Conservation (phyloP, 2,329 filamentous ascomycete genomes). For the Camillea tinctor region DNA sequence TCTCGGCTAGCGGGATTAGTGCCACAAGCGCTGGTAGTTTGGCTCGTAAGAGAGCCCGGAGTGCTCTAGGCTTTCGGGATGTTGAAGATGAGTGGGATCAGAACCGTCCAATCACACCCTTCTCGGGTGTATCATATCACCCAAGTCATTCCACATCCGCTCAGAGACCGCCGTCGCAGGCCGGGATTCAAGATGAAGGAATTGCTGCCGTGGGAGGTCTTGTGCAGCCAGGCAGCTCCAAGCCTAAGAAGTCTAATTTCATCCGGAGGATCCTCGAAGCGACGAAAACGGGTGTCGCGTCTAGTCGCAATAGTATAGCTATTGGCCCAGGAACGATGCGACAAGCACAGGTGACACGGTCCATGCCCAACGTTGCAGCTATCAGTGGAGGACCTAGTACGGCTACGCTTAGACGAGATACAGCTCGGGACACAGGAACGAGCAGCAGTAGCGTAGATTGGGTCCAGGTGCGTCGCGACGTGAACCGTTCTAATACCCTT, state of each 20-base stretch:
- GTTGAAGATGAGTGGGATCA: constrained; percentile 42
- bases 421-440: constrained; percentile 69
- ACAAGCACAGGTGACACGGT: constrained; percentile 43
- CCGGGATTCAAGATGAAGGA: constrained; percentile 64
- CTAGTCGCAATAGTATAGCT: constrained; percentile 80
- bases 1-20: constrained; percentile 86
- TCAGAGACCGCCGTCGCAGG: constrained; percentile 61
- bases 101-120: constrained; percentile 60
- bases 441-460: constrained; percentile 66
- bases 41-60: constrained; percentile 72
- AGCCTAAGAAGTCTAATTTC: constrained; percentile 81
- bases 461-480: constrained; percentile 95
- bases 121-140: constrained; percentile 84
- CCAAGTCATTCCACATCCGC: constrained; percentile 73
- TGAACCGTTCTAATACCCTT: constrained; percentile 91
- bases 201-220: constrained; percentile 76
- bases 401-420: constrained; percentile 43
- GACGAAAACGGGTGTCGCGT: constrained; percentile 90
- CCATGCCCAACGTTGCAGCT: constrained; percentile 38
- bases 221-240: constrained; percentile 53
- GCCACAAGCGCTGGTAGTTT: constrained; percentile 94
- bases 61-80: constrained; percentile 62
- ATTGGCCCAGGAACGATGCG: constrained; percentile 49
- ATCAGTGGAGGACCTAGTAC: constrained; percentile 48
- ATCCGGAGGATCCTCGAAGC: constrained; percentile 95